Evolutionary conservation across 139 green algal species (phyloP).

Genomic region (Coelastrella sp.): DNA sequence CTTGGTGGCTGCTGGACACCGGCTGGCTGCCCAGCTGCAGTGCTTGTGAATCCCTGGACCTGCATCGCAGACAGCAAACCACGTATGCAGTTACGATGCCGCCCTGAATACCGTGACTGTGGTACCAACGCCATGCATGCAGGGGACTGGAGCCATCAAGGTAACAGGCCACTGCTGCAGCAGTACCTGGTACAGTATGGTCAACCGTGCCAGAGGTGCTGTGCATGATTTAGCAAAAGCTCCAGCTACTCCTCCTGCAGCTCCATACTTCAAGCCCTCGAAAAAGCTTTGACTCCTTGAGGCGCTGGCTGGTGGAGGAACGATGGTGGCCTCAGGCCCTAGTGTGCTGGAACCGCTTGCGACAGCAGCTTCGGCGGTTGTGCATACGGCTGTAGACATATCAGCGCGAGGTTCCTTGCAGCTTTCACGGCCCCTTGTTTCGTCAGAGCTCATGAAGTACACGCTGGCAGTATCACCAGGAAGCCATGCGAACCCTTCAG

Average conservation of each 20-base stretch:
- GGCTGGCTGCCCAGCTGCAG: slow-evolving; percentile 12
- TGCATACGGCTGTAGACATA: not conserved
- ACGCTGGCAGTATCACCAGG: not conserved
- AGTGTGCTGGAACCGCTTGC: not conserved
- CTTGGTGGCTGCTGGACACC: not conserved
- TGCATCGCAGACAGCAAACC: slow-evolving; percentile 12
- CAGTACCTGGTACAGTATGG: slow-evolving; percentile 96
- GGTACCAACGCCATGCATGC: too few species aligned
- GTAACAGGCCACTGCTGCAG: not conserved
- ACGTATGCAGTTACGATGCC: not conserved
- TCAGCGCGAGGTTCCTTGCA: too few species aligned
- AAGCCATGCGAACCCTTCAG: not conserved
- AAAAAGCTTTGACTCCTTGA: not conserved
- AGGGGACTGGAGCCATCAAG: too few species aligned
- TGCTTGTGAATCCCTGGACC: slow-evolving; percentile 40
- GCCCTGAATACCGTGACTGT: too few species aligned
- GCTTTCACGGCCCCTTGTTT: not conserved
- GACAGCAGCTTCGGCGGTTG: not conserved
- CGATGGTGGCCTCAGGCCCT: not conserved
- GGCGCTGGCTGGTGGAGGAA: not conserved
- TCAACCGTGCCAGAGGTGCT: slow-evolving; percentile 93
- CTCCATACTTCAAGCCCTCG: slow-evolving; percentile 62
- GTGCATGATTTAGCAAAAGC: slow-evolving; percentile 91
- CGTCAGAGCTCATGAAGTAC: not conserved
- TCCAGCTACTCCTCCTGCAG: slow-evolving; percentile 90